A percentile compares a stretch with the other conserved stretches of the same genome.
Conservation (phyloP, 306 rosid genomes). For the Lathyrus tuberosus region DNA sequence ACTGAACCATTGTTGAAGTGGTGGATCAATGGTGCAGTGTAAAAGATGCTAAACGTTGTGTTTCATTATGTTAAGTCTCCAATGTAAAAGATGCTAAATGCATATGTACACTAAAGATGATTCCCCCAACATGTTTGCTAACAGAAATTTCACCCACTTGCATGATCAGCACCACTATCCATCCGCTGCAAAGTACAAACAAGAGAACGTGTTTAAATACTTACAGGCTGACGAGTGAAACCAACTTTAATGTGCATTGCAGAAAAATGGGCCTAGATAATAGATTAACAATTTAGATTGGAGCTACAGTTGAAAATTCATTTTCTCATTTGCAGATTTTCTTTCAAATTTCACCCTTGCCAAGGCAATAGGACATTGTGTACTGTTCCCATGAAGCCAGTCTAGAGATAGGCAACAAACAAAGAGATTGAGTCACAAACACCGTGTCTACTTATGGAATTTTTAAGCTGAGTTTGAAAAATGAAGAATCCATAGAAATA, state of each 20-base stretch:
- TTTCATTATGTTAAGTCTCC: conserved; percentile 23
- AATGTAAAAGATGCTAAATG: conserved; percentile 3
- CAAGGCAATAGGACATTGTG: neutral
- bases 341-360: conserved; percentile 21
- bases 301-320: conserved; percentile 5
- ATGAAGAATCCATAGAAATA: neutral
- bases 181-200: conserved; percentile 57
- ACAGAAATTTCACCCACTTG: conserved; percentile 36
- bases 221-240: conserved; percentile 4
- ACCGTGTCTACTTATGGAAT: neutral
- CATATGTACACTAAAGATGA: neutral
- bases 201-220: conserved; percentile 29
- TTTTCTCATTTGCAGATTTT: neutral
- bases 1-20: conserved; percentile 6
- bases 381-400: conserved; percentile 3
- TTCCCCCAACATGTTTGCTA: conserved; percentile 28
- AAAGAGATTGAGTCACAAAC: neutral
- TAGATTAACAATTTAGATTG: neutral
- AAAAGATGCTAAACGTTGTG: neutral
- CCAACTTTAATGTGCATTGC: conserved; percentile 5
- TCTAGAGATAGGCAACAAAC: conserved; percentile 11
- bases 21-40: conserved; percentile 11
- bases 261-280: conserved; percentile 14
- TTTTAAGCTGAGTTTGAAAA: neutral
- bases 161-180: conserved; percentile 34